phyloP scores from a whole-genome alignment of 164 flowering plant genomes.

The Taxillus chinensis region DNA sequence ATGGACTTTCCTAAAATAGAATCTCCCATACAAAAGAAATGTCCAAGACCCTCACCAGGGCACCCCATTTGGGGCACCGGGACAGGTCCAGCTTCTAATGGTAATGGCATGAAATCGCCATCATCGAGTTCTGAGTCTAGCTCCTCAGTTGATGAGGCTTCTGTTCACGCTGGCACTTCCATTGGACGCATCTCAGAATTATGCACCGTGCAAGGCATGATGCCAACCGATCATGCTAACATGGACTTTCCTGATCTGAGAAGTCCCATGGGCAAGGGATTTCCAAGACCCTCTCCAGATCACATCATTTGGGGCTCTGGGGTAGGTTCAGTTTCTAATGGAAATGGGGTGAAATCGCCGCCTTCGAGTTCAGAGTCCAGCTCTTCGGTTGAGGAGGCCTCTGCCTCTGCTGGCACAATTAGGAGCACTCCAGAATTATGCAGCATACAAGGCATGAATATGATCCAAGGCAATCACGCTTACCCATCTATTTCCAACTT shows the following conservation, averaged over 20 bases:
- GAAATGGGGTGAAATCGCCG: constrained; percentile 12
- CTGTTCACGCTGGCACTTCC: neutral
- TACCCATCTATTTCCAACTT: constrained; percentile 14
- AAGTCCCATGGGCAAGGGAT: constrained; percentile 23
- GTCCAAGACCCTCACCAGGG: constrained; percentile 13
- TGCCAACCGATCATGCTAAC: neutral
- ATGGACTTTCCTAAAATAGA: constrained; percentile 25
- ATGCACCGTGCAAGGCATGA: too few species aligned
- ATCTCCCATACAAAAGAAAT: constrained; percentile 22
- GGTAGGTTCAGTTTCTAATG: constrained; percentile 2
- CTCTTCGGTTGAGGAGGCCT: constrained; percentile 17
- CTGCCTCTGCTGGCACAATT: constrained; percentile 5
- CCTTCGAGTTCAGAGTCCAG: constrained; percentile 19
- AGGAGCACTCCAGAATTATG: constrained; percentile 14
- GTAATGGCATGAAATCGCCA: constrained; percentile 13
- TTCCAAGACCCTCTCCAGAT: constrained; percentile 13
- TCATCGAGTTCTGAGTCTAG: constrained; percentile 18
- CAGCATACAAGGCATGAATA: constrained; percentile 3
- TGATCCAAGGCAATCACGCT: constrained; percentile 1
- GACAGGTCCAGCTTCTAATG: constrained; percentile 1
- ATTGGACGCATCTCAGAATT: too few species aligned
- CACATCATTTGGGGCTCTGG: constrained; percentile 15
- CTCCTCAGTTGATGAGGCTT: constrained; percentile 17
- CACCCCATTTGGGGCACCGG: constrained; percentile 15
- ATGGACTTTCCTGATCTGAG: constrained; percentile 33